Base-by-base conservation (phyloP, 208 protist genomes). In the Hexamita inflata region DNA sequence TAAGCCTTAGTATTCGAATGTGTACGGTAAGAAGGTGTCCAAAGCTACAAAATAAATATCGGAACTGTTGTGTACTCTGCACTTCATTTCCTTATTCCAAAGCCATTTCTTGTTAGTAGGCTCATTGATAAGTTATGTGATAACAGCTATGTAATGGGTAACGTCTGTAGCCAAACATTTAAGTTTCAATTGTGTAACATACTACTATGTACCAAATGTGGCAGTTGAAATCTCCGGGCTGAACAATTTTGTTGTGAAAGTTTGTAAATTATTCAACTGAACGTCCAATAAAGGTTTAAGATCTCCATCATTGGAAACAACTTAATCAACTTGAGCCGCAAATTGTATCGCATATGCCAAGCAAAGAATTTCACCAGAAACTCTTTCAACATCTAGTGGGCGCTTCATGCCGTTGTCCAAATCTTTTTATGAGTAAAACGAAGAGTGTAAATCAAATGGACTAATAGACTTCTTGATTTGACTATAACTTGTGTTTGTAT, bases 61-160 rank as follows among this genome's bases (percentile, higher is more conserved):
- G 82, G 2, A 28, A 1, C n/a, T 41, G 11, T 38, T n/a, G 39
- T 76, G 19, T 61, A 76, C 80, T n/a, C 70, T 83, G 39, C 78
- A 77, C 49, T 88, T 78, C 0, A 78, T 29, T n/a, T 91, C 84
- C 29, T 49, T 29, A 28, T 77, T 59, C 87, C 89, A 92, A 67
- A 90, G 88, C 76, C 83, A 89, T 39, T 84, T 75, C 24, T 80
- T 75, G 85, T 86, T 91, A 28, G 88, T 82, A 68, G 89, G 91
- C 57, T 88, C 80, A 40, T 73, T 4, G n/a, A n/a, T n/a, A n/a
- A n/a, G n/a, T n/a, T n/a, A n/a, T n/a, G n/a, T n/a, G n/a, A n/a
- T n/a, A n/a, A n/a, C 28, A 41, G 24, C 40, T 0, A 65, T 1
- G 13, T 76, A 62, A 13, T 76, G 38, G n/a, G 39, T 58, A 32